phyloP scores from a whole-genome alignment of 306 rosid species.

The cucumber (Cucumis sativus) region DNA sequence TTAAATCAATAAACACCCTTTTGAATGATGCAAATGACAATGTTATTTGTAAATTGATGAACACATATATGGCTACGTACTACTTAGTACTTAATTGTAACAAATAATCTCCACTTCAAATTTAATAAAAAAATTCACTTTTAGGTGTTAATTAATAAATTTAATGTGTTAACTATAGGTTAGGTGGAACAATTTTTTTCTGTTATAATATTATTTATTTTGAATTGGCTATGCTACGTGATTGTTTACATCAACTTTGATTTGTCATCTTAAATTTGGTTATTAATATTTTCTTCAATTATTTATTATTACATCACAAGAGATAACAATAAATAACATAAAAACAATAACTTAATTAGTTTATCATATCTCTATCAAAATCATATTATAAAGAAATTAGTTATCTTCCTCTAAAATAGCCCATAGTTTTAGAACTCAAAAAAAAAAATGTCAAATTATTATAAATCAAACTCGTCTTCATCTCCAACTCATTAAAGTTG shows the following conservation, averaged over 20 bases:
- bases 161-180: neutral
- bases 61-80: no score
- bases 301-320: neutral
- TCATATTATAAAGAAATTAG: neutral
- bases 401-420: neutral
- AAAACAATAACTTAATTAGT: neutral
- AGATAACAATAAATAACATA: neutral
- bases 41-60: no score
- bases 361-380: neutral
- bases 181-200: neutral
- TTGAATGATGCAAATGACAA: no score
- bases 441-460: neutral
- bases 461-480: neutral
- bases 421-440: neutral
- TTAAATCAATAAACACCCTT: no score
- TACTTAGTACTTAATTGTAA: no score
- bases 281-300: neutral
- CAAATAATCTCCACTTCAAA: neutral
- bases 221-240: neutral
- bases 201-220: neutral
- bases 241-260: neutral
- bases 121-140: neutral
- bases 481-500: neutral
- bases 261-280: neutral
- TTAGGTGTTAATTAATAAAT: neutral